Evolutionary conservation across 345 rosid species (phyloP).

Genomic region (Eucalyptus polyanthemos): DNA sequence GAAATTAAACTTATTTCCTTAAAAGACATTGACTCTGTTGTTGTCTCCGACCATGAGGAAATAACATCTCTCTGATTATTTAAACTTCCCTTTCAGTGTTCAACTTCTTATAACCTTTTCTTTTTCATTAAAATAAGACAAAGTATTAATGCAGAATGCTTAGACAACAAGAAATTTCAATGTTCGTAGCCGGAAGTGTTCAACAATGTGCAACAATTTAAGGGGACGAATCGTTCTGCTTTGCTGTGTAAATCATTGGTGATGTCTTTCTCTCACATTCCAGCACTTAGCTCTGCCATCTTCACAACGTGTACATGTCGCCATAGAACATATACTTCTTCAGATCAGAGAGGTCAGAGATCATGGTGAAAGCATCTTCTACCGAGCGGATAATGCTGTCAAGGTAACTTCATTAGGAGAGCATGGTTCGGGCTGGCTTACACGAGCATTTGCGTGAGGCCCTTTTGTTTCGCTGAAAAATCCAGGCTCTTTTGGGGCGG

Average conservation of each 20-base stretch:
- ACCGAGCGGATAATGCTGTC: neutral
- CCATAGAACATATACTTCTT: neutral
- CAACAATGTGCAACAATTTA: neutral
- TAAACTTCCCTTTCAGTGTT: neutral
- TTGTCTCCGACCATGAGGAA: neutral
- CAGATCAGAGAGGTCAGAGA: too few species aligned
- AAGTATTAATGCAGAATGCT: neutral
- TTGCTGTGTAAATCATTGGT: neutral
- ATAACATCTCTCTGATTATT: neutral
- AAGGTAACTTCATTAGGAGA: neutral
- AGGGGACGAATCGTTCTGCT: neutral
- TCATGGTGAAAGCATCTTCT: too few species aligned
- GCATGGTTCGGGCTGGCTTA: too few species aligned
- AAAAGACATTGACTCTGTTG: neutral
- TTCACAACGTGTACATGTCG: neutral
- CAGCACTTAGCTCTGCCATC: neutral
- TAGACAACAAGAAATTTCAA: neutral
- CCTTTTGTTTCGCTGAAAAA: neutral
- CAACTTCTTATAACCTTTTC: neutral
- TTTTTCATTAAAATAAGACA: neutral
- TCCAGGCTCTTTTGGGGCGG: constrained; percentile 29
- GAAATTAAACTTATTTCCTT: neutral
- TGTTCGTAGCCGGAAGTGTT: neutral
- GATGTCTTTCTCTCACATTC: neutral
- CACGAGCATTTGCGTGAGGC: too few species aligned